Conservation (phyloP, 768 basidiomycete genomes). For the Russula sp. region DNA sequence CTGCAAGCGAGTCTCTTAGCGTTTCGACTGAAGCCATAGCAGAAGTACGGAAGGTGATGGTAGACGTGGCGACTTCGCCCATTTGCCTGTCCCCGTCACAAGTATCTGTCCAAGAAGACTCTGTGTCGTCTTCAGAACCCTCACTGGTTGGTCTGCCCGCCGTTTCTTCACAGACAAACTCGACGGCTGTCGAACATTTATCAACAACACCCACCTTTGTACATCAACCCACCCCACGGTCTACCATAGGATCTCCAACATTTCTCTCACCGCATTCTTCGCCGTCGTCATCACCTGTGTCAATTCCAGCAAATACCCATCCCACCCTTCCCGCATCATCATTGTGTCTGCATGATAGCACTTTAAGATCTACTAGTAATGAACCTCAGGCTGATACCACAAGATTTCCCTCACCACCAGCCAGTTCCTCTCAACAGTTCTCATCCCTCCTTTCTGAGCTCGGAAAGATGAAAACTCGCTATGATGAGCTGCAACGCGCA, state of each 20-base stretch:
- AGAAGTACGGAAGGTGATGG: constrained; percentile 3
- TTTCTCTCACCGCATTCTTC: constrained; percentile 5
- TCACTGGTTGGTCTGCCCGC: background rate
- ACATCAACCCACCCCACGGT: constrained; percentile 7
- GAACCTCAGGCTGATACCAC: background rate
- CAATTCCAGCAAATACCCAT: background rate
- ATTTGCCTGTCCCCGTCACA: constrained; percentile 7
- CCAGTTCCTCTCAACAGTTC: background rate
- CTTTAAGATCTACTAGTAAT: constrained; percentile 3
- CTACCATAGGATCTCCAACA: constrained; percentile 3
- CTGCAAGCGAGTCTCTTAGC: background rate
- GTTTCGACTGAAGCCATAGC: background rate
- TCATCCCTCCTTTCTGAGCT: constrained; percentile 41
- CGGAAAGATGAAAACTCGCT: constrained; percentile 40
- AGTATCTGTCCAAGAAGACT: background rate
- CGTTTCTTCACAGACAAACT: background rate
- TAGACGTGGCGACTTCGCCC: constrained; percentile 18
- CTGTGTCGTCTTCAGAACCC: background rate
- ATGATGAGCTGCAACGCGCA: constrained; percentile 50
- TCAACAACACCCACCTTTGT: background rate
- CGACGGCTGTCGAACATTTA: background rate
- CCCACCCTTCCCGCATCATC: background rate
- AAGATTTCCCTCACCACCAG: background rate
- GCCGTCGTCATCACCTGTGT: background rate
- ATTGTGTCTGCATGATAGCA: background rate